These are phyloP conservation scores for Hibiscus tridactylites DNA, from an alignment of 345 rosid species.

Conservation along the genomic window DNA sequence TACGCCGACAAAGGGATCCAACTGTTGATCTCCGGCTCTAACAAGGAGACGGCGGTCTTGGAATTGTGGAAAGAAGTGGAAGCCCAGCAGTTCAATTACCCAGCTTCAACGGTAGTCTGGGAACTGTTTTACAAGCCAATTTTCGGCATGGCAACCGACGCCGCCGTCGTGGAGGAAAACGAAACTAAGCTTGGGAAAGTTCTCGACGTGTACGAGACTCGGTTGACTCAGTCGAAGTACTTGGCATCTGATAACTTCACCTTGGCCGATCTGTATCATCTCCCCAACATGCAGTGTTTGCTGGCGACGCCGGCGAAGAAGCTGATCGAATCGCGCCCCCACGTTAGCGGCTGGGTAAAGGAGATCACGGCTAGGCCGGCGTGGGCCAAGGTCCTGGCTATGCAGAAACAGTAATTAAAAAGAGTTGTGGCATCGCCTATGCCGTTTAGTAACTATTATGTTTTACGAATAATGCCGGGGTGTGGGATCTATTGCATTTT, in stretches of 20 bases:
- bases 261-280: conserved; percentile 32
- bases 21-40: not conserved
- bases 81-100: not conserved
- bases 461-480: not conserved
- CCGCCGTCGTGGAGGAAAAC: not conserved
- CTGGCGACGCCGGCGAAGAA: conserved; percentile 34
- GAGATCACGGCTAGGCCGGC: conserved; percentile 57
- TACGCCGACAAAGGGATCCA: not conserved
- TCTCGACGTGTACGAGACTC: not conserved
- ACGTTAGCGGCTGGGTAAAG: conserved; percentile 42
- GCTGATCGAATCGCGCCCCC: conserved; percentile 38
- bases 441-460: not conserved
- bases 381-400: conserved; percentile 47
- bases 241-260: no score
- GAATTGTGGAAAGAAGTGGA: not conserved
- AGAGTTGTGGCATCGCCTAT: no score
- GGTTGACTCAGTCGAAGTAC: no score
- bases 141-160: no score
- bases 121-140: not conserved
- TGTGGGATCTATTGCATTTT: not conserved
- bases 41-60: not conserved
- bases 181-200: not conserved
- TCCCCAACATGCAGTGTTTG: conserved; percentile 37
- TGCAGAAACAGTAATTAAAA: conserved; percentile 14
- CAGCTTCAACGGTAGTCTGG: not conserved